phyloP scores from a whole-genome alignment of 192 early-diverging fungal genomes.

The Coemansia sp. region DNA sequence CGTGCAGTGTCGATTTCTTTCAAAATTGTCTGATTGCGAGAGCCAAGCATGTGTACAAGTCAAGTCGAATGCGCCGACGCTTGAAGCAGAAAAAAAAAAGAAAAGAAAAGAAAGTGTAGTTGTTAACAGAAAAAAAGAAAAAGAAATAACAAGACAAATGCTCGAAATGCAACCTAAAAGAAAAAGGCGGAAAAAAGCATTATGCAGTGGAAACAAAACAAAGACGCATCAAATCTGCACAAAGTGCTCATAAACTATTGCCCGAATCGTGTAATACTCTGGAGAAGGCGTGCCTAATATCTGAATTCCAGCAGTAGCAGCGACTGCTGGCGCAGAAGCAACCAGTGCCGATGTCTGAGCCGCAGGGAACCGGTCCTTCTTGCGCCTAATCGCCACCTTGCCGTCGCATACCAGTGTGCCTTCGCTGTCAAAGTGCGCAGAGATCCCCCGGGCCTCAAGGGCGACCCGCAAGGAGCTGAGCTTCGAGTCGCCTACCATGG shows the following conservation, averaged over 20 bases:
- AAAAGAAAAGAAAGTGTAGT: not conserved
- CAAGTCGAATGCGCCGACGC: not conserved
- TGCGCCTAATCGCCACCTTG: conserved; percentile 61
- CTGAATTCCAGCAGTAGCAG: conserved; percentile 20
- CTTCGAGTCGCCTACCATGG: conserved; percentile 83
- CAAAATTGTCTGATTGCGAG: conserved; percentile 41
- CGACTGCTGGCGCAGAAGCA: conserved; percentile 9
- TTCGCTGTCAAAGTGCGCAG: conserved; percentile 78
- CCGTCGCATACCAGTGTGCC: conserved; percentile 85
- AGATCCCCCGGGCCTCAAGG: conserved; percentile 70
- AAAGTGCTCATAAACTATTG: conserved; percentile 53
- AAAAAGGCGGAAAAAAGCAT: not conserved
- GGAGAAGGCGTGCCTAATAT: conserved; percentile 50
- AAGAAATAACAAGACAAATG: conserved; percentile 6
- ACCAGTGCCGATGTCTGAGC: not conserved
- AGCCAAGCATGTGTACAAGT: conserved; percentile 24
- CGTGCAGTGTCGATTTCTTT: conserved; percentile 56
- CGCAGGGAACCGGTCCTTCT: not conserved
- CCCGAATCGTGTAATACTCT: conserved; percentile 55
- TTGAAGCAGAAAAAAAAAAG: not conserved
- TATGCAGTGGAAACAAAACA: not conserved
- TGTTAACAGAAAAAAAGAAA: not conserved
- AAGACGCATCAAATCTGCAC: conserved; percentile 15
- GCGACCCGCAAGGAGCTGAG: conserved; percentile 79
- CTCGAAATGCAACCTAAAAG: not conserved